These are phyloP conservation scores for Cercospora sp. DNA, from an alignment of 2,329 filamentous ascomycete genomes.

Conservation along the genomic window DNA sequence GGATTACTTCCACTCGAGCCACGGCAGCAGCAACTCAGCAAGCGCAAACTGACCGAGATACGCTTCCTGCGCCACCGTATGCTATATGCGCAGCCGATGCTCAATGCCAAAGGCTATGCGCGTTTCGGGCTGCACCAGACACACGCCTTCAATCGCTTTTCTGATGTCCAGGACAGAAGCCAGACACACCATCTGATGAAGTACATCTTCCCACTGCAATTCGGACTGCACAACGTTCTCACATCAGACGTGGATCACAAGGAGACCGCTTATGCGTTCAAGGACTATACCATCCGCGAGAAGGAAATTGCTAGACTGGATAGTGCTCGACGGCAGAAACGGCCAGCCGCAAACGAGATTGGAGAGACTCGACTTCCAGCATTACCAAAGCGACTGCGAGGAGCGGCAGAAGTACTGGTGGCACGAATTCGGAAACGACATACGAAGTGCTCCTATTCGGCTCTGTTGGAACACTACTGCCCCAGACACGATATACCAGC, in stretches of 20 bases:
- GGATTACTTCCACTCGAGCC: not conserved
- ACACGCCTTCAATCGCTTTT: conserved; percentile 77
- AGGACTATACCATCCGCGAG: conserved; percentile 84
- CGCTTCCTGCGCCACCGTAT: conserved; percentile 78
- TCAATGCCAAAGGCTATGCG: conserved; percentile 67
- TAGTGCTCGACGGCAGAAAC: not conserved
- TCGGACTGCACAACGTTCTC: conserved; percentile 90
- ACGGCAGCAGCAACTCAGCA: not conserved
- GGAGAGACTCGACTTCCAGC: conserved; percentile 52
- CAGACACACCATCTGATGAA: conserved; percentile 75
- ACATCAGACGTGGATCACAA: conserved; percentile 64
- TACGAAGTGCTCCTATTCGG: conserved; percentile 72
- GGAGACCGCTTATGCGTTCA: conserved; percentile 71
- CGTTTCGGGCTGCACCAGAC: conserved; percentile 77
- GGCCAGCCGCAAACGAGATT: not conserved
- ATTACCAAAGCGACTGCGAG: conserved; percentile 59
- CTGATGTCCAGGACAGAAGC: conserved; percentile 47
- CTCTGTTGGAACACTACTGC: conserved; percentile 79
- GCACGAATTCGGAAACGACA: conserved; percentile 70
- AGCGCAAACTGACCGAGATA: conserved; percentile 49
- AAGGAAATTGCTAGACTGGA: conserved; percentile 63
- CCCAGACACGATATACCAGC: conserved; percentile 45
- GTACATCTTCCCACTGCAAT: conserved; percentile 92
- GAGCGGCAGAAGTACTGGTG: conserved; percentile 60
- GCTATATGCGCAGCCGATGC: conserved; percentile 74